Evolutionary conservation across 345 rosid species (phyloP).

Genomic region (Excoecaria agallocha): DNA sequence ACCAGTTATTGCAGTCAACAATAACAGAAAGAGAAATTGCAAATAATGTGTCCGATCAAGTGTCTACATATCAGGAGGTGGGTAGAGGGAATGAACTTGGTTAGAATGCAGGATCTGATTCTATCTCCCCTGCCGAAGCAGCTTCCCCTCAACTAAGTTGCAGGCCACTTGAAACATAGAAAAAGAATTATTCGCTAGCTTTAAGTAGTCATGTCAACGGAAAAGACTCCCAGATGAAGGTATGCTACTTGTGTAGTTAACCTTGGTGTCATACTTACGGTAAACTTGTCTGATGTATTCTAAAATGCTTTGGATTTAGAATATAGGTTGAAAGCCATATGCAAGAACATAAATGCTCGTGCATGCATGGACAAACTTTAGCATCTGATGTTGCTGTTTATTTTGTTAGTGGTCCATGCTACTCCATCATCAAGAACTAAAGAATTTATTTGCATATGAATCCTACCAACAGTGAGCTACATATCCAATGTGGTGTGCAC

Average conservation of each 20-base stretch:
- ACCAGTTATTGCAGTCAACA: slow-evolving; percentile 19
- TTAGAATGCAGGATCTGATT: slow-evolving; percentile 18
- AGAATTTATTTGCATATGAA: not conserved
- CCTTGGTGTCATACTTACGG: not conserved
- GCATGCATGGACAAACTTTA: not conserved
- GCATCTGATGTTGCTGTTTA: not conserved
- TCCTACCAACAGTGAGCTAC: not conserved
- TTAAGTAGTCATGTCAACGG: slow-evolving; percentile 17
- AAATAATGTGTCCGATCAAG: slow-evolving; percentile 13
- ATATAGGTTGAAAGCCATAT: not conserved
- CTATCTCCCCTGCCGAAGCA: slow-evolving; percentile 29
- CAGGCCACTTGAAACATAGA: slow-evolving; percentile 19
- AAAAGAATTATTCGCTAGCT: slow-evolving; percentile 11
- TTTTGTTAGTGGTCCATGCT: not conserved
- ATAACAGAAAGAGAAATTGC: slow-evolving; percentile 20
- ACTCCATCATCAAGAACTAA: not conserved
- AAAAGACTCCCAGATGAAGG: slow-evolving; percentile 27
- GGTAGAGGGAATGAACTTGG: slow-evolving; percentile 16
- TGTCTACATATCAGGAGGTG: slow-evolving; percentile 19
- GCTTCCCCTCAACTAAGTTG: slow-evolving; percentile 14
- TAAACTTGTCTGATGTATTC: not conserved
- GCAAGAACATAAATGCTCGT: not conserved
- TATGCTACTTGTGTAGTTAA: slow-evolving; percentile 26
- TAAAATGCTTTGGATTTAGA: not conserved
- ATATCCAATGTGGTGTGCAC: not conserved